phyloP scores from a whole-genome alignment of 1,284 basidiomycete genomes.

The Ceratobasidium sp. region DNA sequence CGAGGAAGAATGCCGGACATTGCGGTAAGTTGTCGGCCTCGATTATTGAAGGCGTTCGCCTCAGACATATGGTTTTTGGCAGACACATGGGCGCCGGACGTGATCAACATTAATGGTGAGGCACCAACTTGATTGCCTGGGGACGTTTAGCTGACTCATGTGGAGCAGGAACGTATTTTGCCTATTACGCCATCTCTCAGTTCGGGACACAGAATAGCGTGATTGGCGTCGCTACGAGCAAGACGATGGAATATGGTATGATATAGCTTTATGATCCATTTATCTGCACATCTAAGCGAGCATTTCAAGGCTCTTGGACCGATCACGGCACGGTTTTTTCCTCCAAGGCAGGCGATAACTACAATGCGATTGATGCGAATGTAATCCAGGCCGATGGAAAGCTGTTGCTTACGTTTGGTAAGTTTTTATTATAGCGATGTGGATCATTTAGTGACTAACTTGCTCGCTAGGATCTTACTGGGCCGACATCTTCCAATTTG shows the following conservation, averaged over 20 bases:
- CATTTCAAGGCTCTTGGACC: constrained; percentile 51
- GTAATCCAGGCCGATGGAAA: constrained; percentile 41
- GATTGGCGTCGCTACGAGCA: constrained; percentile 55
- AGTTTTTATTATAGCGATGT: not conserved
- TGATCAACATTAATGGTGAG: constrained; percentile 43
- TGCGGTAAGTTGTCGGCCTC: constrained; percentile 25
- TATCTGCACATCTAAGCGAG: not conserved
- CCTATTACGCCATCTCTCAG: constrained; percentile 55
- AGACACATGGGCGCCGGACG: constrained; percentile 47
- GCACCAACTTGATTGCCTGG: not conserved
- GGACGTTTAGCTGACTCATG: not conserved
- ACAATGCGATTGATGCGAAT: constrained; percentile 52
- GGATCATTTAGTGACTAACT: not conserved
- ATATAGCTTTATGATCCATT: not conserved
- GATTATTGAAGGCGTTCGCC: not conserved
- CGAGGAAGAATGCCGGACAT: constrained; percentile 43
- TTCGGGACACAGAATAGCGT: constrained; percentile 54
- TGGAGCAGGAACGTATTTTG: constrained; percentile 48
- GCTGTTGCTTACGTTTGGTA: constrained; percentile 40
- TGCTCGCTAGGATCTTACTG: constrained; percentile 39
- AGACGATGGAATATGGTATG: constrained; percentile 53
- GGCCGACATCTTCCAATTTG: constrained; percentile 46
- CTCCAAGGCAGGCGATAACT: constrained; percentile 52
- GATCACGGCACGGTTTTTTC: constrained; percentile 55
- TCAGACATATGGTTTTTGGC: not conserved